These are phyloP conservation scores for Mycena epipterygia DNA, from an alignment of 768 basidiomycete genomes.

Conservation along the genomic window DNA sequence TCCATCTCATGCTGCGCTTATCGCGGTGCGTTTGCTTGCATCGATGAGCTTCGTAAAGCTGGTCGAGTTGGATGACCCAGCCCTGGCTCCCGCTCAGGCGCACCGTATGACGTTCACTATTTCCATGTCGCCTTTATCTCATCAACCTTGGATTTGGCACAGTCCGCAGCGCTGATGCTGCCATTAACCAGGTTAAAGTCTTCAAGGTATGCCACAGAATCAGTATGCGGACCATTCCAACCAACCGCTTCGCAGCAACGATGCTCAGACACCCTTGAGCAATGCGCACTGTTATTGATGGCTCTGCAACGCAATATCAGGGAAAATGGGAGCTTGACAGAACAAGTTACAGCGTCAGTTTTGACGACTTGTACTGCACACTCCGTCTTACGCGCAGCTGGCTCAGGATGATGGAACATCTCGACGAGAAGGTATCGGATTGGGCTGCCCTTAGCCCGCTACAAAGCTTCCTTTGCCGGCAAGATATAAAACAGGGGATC, in stretches of 20 bases:
- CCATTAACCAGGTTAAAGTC: neutral
- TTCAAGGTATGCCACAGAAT: neutral
- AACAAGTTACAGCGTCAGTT: slow-evolving; percentile 1
- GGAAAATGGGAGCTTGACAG: neutral
- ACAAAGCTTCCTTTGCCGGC: slow-evolving; percentile 53
- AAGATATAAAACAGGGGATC: slow-evolving; percentile 57
- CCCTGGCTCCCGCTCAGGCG: neutral
- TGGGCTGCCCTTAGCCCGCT: slow-evolving; percentile 54
- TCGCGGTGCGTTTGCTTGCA: neutral
- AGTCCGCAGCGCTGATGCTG: slow-evolving; percentile 1
- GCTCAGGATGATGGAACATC: slow-evolving; percentile 45
- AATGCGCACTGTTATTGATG: slow-evolving; percentile 4
- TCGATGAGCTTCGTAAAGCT: slow-evolving; percentile 8
- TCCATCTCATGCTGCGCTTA: too few species aligned
- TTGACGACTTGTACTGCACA: neutral
- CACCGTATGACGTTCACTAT: slow-evolving; percentile 11
- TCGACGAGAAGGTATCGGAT: slow-evolving; percentile 49
- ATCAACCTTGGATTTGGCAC: neutral
- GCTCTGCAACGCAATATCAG: neutral
- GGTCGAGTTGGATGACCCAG: neutral
- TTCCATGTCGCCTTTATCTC: neutral
- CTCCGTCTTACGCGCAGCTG: neutral
- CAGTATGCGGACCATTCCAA: neutral
- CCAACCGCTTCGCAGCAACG: neutral
- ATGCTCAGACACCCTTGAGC: slow-evolving; percentile 9